Conservation (phyloP, 1,284 basidiomycete genomes). For the Grifola frondosa region DNA sequence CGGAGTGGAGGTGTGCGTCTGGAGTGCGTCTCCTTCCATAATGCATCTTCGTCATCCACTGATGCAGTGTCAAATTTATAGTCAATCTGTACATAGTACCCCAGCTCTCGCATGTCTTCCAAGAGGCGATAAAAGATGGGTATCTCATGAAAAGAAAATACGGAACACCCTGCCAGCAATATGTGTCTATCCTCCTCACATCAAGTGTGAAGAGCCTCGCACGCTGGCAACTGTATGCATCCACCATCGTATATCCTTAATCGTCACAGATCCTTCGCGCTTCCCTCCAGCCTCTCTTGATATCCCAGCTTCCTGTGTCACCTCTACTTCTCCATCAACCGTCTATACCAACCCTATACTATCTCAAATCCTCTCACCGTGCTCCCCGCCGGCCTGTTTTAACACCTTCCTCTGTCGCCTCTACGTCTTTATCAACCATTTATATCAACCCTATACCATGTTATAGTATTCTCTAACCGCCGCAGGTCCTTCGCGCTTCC, state of each 20-base stretch:
- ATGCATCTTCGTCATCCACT: neutral
- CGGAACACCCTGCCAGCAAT: constrained; percentile 73
- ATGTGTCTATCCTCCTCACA: constrained; percentile 23
- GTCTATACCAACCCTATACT: constrained; percentile 33
- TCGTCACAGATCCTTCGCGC: constrained; percentile 37
- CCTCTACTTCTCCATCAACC: constrained; percentile 43
- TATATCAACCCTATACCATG: no score
- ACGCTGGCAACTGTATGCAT: constrained; percentile 79
- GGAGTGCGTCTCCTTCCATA: constrained; percentile 46
- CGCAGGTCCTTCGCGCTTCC: no score
- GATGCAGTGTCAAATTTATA: constrained; percentile 19
- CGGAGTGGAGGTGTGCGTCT: constrained; percentile 68
- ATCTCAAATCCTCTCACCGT: constrained; percentile 29
- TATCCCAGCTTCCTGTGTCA: constrained; percentile 56
- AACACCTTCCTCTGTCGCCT: no score
- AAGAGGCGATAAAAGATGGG: constrained; percentile 61
- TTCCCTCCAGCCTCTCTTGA: constrained; percentile 52
- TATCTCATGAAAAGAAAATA: constrained; percentile 69
- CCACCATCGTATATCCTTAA: constrained; percentile 34
- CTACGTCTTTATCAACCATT: no score
- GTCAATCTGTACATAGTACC: constrained; percentile 69
- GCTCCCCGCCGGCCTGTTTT: no score
- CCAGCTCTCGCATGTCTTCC: constrained; percentile 65
- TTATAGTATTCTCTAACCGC: no score
- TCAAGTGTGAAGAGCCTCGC: no score